Percentiles rank a stretch among this genome's conserved stretches.
phyloP scores from a whole-genome alignment of 106 monocot genomes.

The Agapanthus africanus region DNA sequence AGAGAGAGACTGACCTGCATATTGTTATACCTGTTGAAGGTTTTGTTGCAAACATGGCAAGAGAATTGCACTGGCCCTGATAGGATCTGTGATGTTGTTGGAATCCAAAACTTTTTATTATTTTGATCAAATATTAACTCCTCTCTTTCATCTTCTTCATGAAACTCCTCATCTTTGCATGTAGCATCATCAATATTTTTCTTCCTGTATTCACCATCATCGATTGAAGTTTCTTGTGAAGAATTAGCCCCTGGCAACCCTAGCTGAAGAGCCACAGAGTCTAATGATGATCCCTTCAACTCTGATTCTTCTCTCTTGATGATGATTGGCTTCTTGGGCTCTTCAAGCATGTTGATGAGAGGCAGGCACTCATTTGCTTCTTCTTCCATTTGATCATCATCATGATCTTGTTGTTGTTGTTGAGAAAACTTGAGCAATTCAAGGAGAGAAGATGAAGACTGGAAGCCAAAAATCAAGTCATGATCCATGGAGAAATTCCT shows the following conservation, averaged over 20 bases:
- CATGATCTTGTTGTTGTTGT: too few relatives aligned
- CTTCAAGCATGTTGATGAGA: constrained; percentile 37
- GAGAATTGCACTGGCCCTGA: constrained; percentile 62
- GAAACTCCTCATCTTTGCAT: neutral
- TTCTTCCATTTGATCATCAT: too few relatives aligned
- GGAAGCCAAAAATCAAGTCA: too few relatives aligned
- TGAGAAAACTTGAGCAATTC: too few relatives aligned
- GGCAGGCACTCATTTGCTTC: too few relatives aligned
- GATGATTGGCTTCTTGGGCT: constrained; percentile 12
- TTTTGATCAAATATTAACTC: neutral
- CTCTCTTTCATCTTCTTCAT: neutral
- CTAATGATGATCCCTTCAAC: neutral
- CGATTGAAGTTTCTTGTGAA: too few relatives aligned
- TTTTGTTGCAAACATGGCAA: constrained; percentile 68
- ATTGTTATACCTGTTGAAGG: constrained; percentile 85
- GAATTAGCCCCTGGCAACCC: constrained; percentile 21
- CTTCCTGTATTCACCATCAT: constrained; percentile 1
- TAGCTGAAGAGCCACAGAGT: constrained; percentile 30
- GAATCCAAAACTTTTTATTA: constrained; percentile 56
- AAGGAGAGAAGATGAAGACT: too few relatives aligned
- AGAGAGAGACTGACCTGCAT: too few relatives aligned
- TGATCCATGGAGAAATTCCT: too few relatives aligned
- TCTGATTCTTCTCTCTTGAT: constrained; percentile 6
- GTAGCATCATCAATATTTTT: neutral
- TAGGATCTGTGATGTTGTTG: constrained; percentile 67